Evolutionary conservation across 1,139 yeast genomes (phyloP), one percentile per base, ranked within the genome.

Genomic region (Debaryomycetaceae sp.): DNA sequence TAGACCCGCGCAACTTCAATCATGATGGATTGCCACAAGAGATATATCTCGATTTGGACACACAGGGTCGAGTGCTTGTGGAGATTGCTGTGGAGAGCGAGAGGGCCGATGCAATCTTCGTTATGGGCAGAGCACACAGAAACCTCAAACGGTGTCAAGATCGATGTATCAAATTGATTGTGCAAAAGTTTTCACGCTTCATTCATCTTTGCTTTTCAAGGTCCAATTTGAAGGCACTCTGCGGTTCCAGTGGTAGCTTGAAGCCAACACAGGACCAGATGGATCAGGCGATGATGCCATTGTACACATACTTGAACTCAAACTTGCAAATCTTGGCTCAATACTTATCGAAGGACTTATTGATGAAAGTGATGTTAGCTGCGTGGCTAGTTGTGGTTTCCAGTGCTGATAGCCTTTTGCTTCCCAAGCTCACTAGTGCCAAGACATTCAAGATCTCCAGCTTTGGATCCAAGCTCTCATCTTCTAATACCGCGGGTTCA

Each of bases 21-120:
- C 82, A 77, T 45, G 83, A 81, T 51, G 88, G 88, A 4, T 63
- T 81, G 5, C 79, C 83, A 0, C 74, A 72, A 46, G 85, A 80
- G 30, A 56, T 75, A 2, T 65, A 65, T 45, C 58, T 80, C 10
- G 82, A 80, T 39, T 60, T 84, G 30, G 86, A 79, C 43, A 64
- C 83, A 2, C 85, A 79, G 45, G 93, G 95, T 0, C 60, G 75
- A 34, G 48, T 85, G 1, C 49, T 71, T 28, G 58, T 84, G 6
- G 80, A 79, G 45, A 66, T 86, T 3, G 78, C 88, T 0, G 75
- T 84, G 46, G 96, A 86, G 50, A 76, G 79, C 41, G 95, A 86
- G 46, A 67, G 81, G 25, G 74, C 72, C 23, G 94, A 85, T 54
- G 83, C 91, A 1, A 64, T 83, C 13, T 86, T 83, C 49, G 81